Conservation (phyloP, 495 filamentous ascomycete species). For the Aspergillus heteromorphus region DNA sequence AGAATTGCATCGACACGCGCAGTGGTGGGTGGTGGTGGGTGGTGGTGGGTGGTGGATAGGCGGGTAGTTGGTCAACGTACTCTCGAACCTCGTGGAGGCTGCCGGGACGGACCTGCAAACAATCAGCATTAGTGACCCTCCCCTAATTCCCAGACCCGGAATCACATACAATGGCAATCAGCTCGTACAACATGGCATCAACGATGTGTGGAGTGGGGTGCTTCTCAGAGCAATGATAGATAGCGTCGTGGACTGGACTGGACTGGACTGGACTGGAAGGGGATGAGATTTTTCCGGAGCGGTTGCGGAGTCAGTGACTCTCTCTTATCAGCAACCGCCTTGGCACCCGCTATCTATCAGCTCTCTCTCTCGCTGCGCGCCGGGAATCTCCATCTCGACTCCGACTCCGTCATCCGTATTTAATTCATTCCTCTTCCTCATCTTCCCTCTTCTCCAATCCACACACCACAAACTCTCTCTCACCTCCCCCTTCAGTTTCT, state of each 20-base stretch:
- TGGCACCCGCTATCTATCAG: constrained; percentile 19
- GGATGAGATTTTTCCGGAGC: constrained; percentile 23
- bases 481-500: constrained; percentile 12
- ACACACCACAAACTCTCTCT: constrained; percentile 1
- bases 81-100: constrained; percentile 89
- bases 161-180: constrained; percentile 82
- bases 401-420: constrained; percentile 20
- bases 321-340: constrained; percentile 19
- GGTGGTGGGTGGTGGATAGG: constrained; percentile 2
- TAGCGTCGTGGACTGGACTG: constrained; percentile 11
- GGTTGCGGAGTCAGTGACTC: not conserved
- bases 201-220: constrained; percentile 4
- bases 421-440: constrained; percentile 22
- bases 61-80: constrained; percentile 44
- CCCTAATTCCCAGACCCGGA: not conserved
- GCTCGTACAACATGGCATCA: constrained; percentile 82
- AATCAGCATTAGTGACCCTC: not conserved
- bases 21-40: constrained; percentile 3
- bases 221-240: not conserved
- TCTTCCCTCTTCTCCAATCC: constrained; percentile 22
- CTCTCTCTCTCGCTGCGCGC: too few relatives aligned
- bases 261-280: not conserved
- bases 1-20: not conserved
- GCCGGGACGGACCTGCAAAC: constrained; percentile 75
- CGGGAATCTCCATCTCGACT: constrained; percentile 10